Percentiles rank a stretch among this genome's conserved stretches.
These are phyloP conservation scores for Penicillium simplicissimum DNA, from an alignment of 495 filamentous ascomycete species.

Conservation along the genomic window DNA sequence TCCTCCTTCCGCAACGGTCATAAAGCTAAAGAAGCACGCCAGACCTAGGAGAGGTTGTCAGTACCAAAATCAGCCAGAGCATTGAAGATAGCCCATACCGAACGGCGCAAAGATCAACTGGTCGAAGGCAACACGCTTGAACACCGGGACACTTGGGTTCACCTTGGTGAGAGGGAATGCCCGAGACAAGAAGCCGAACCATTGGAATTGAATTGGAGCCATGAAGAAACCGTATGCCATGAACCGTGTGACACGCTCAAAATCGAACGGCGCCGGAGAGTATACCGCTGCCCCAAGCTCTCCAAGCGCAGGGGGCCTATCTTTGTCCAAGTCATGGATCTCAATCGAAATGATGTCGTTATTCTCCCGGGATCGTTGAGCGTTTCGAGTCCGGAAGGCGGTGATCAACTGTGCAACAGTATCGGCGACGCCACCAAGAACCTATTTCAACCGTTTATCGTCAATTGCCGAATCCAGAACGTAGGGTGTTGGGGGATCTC, in stretches of 20 bases:
- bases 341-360: conserved; percentile 82
- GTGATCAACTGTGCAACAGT: conserved; percentile 94
- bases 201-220: conserved; percentile 94
- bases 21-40: conserved; percentile 88
- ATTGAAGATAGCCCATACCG: conserved; percentile 49
- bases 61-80: not conserved
- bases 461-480: conserved; percentile 15
- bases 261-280: conserved; percentile 85
- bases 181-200: conserved; percentile 86
- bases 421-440: conserved; percentile 89
- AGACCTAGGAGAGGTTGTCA: conserved; percentile 57
- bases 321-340: conserved; percentile 84
- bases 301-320: conserved; percentile 65
- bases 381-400: conserved; percentile 66
- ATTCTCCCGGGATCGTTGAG: conserved; percentile 54
- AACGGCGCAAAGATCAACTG: conserved; percentile 95
- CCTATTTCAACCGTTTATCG: conserved; percentile 39
- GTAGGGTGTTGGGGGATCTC: not conserved
- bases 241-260: conserved; percentile 88
- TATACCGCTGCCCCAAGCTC: conserved; percentile 68
- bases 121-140: conserved; percentile 90
- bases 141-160: conserved; percentile 67
- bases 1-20: conserved; percentile 95
- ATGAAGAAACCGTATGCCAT: conserved; percentile 96
- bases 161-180: conserved; percentile 83